Percentiles rank a stretch among this genome's conserved stretches.
Evolutionary conservation across 345 rosid species (phyloP).

Genomic region (Crucihimalaya himalaica): DNA sequence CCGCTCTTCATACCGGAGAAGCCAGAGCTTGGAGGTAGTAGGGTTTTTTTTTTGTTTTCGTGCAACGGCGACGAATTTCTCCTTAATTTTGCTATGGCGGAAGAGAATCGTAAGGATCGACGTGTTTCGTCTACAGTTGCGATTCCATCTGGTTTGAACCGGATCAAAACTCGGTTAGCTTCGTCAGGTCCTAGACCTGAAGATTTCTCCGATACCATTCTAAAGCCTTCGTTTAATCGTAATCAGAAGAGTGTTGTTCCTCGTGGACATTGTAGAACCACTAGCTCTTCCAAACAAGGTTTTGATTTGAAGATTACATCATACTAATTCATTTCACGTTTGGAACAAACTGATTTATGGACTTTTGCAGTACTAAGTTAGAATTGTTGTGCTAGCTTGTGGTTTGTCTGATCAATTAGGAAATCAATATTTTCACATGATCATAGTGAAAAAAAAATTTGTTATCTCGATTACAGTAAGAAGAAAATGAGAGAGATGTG

Average conservation of each 20-base stretch:
- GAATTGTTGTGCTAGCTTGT: not conserved
- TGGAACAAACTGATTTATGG: not conserved
- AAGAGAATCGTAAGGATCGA: constrained; percentile 40
- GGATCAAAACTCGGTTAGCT: constrained; percentile 67
- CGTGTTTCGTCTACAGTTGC: constrained; percentile 44
- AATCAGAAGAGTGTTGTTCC: constrained; percentile 44
- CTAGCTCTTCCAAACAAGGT: constrained; percentile 49
- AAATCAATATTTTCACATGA: not conserved
- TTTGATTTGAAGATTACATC: not conserved
- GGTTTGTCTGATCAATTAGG: not conserved
- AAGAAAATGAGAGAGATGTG: not conserved
- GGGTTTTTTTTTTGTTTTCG: constrained; percentile 39
- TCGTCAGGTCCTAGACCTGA: constrained; percentile 44
- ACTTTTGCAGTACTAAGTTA: not conserved
- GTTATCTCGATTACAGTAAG: not conserved
- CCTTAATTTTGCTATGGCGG: constrained; percentile 43
- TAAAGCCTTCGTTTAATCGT: constrained; percentile 50
- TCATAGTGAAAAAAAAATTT: constrained; percentile 8
- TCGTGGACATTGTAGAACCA: constrained; percentile 40
- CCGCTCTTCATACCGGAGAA: constrained; percentile 17
- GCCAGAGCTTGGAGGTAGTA: constrained; percentile 9
- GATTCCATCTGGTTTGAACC: constrained; percentile 78
- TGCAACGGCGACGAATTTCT: not conserved
- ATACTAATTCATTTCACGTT: not conserved
- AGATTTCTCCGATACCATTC: constrained; percentile 41